Evolutionary conservation across 2,329 filamentous ascomycete genomes (phyloP).

Genomic region (Penicillium frequentans): DNA sequence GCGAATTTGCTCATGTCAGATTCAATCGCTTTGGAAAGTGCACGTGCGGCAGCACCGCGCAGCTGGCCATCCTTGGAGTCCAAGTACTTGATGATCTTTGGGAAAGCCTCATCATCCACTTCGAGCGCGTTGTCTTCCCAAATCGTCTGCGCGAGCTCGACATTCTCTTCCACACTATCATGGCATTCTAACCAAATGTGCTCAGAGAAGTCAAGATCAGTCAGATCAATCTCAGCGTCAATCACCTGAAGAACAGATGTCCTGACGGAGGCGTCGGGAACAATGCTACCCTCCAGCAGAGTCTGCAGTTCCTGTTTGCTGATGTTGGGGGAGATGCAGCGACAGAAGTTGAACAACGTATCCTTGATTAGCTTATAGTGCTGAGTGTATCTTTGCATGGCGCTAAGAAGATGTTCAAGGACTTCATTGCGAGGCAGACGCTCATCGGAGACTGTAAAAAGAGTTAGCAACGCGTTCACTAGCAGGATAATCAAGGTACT

Average conservation of each 20-base stretch:
- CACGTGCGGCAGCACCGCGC: constrained; percentile 76
- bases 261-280: constrained; percentile 75
- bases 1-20: constrained; percentile 61
- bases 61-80: constrained; percentile 78
- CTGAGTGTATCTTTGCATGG: constrained; percentile 86
- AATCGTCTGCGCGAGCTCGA: constrained; percentile 77
- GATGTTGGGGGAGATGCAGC: constrained; percentile 82
- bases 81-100: constrained; percentile 73
- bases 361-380: constrained; percentile 96
- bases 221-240: constrained; percentile 87
- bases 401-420: constrained; percentile 68
- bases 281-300: constrained; percentile 75
- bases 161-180: constrained; percentile 86
- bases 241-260: constrained; percentile 86
- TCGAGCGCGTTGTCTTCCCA: constrained; percentile 92
- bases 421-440: constrained; percentile 75
- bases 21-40: constrained; percentile 72
- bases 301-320: constrained; percentile 68
- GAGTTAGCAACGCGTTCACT: not conserved
- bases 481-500: not conserved
- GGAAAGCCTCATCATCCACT: constrained; percentile 64
- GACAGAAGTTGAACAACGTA: constrained; percentile 81
- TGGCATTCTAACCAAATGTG: constrained; percentile 94
- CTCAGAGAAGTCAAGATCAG: constrained; percentile 78
- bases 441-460: constrained; percentile 55